Evolutionary conservation across 108 stramenopile genomes (phyloP).

Genomic region (Parmales sp.): DNA sequence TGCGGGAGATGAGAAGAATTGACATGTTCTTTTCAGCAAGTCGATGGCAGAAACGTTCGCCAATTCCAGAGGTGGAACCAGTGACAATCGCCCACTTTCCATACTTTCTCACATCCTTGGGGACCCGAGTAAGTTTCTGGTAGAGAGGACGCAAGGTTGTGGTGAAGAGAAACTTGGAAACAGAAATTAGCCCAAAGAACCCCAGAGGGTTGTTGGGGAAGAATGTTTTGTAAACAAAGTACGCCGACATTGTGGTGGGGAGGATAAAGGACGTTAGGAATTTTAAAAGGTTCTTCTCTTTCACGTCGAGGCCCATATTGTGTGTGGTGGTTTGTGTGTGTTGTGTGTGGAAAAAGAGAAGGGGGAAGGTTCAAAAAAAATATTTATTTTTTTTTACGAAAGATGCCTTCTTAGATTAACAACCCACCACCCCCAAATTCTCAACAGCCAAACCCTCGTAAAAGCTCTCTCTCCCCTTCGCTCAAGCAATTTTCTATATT

Average conservation of each 20-base stretch:
- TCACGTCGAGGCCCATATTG: slow-evolving; percentile 10
- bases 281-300: slow-evolving; percentile 12
- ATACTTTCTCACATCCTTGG: neutral
- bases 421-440: too few species aligned
- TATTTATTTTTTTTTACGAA: too few species aligned
- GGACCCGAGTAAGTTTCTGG: neutral
- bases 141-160: neutral
- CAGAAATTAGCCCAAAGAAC: neutral
- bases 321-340: too few species aligned
- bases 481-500: too few species aligned
- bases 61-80: neutral
- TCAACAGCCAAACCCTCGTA: too few species aligned
- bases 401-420: too few species aligned
- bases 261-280: neutral
- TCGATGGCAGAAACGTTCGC: neutral
- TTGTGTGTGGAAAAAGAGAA: too few species aligned
- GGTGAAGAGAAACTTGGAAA: neutral
- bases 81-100: slow-evolving; percentile 11
- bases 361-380: too few species aligned
- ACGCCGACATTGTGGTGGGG: neutral
- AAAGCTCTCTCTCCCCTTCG: too few species aligned
- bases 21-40: neutral
- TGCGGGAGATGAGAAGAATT: neutral
- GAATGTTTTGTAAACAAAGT: neutral
- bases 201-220: neutral